Evolutionary conservation across 2,329 filamentous ascomycete species (phyloP).

Genomic region (Stagonosporopsis rhizophila): DNA sequence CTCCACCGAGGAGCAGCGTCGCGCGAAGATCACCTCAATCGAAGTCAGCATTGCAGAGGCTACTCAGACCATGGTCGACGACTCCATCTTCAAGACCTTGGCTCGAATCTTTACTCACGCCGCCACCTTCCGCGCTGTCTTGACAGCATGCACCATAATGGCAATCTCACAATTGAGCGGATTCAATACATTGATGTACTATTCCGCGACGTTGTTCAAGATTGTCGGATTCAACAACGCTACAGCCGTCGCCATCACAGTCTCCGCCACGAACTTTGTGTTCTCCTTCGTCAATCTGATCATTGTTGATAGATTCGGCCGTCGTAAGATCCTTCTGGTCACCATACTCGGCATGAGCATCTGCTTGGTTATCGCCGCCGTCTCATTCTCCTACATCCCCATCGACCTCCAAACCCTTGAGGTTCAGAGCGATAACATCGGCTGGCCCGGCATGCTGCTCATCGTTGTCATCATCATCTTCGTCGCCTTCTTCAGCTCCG

Average conservation of each 20-base stretch:
- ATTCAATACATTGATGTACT: constrained; percentile 88
- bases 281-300: constrained; percentile 79
- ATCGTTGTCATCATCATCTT: constrained; percentile 49
- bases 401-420: constrained; percentile 51
- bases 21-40: constrained; percentile 36
- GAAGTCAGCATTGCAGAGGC: constrained; percentile 45
- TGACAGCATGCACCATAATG: constrained; percentile 48
- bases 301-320: constrained; percentile 79
- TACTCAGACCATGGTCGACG: constrained; percentile 39
- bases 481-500: constrained; percentile 45
- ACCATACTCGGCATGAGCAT: constrained; percentile 70
- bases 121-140: constrained; percentile 44
- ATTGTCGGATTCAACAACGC: constrained; percentile 79
- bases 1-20: constrained; percentile 35
- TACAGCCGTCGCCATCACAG: constrained; percentile 78
- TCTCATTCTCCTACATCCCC: constrained; percentile 72
- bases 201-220: constrained; percentile 48
- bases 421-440: constrained; percentile 38
- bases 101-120: constrained; percentile 43
- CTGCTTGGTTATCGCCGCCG: constrained; percentile 74
- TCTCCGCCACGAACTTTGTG: constrained; percentile 82
- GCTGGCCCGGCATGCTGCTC: constrained; percentile 45
- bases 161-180: constrained; percentile 47
- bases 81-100: constrained; percentile 43
- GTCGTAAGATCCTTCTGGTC: constrained; percentile 67